These are phyloP conservation scores for Echites panduratus DNA, from an alignment of 257 asterid genomes.

Conservation along the genomic window DNA sequence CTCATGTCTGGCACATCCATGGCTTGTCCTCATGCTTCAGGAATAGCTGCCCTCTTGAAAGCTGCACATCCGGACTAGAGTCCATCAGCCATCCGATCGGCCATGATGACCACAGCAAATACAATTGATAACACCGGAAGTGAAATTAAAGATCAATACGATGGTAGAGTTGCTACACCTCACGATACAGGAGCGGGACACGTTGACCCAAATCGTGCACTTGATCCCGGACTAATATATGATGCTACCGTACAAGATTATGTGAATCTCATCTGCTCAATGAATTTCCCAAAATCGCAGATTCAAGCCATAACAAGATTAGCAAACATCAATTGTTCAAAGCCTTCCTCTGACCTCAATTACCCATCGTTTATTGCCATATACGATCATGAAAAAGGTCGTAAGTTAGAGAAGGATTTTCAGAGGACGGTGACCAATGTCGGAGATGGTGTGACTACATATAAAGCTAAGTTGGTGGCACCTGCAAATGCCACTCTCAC, in stretches of 20 bases:
- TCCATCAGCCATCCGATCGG: conserved; percentile 23
- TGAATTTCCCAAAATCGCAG: conserved; percentile 38
- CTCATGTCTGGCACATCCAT: conserved; percentile 9
- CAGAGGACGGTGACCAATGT: conserved; percentile 44
- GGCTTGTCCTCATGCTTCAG: conserved; percentile 24
- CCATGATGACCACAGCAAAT: conserved; percentile 21
- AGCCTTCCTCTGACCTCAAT: conserved; percentile 38
- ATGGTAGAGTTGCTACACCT: conserved; percentile 10
- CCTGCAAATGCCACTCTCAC: conserved; percentile 28
- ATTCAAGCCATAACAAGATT: conserved; percentile 31
- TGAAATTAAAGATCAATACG: conserved; percentile 12
- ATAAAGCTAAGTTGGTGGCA: conserved; percentile 22
- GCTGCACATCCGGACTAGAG: conserved; percentile 24
- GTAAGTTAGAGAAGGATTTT: conserved; percentile 13
- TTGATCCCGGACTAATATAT: conserved; percentile 50
- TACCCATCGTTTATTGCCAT: conserved; percentile 43
- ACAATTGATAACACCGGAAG: conserved; percentile 13
- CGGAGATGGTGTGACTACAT: conserved; percentile 28
- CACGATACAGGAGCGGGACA: conserved; percentile 42
- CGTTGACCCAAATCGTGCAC: conserved; percentile 44
- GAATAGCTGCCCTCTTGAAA: conserved; percentile 20
- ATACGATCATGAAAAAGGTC: conserved; percentile 4
- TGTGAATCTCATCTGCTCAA: conserved; percentile 39
- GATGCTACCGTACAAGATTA: conserved; percentile 43
- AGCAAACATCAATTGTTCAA: conserved; percentile 30